Base-by-base conservation (phyloP, 768 basidiomycete species). In the Trametes cingulata region DNA sequence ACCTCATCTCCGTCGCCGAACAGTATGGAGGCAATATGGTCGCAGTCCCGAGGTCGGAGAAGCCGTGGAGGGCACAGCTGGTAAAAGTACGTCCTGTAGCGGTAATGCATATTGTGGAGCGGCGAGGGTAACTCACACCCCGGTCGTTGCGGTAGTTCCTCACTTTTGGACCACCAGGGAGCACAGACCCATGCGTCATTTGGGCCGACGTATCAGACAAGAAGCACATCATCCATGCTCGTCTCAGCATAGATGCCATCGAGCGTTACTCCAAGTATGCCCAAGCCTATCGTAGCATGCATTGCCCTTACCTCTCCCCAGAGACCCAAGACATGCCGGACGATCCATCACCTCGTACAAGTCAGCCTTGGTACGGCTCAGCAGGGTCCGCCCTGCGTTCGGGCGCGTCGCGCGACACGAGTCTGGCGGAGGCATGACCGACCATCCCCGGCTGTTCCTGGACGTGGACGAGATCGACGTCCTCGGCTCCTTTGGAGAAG, bases 181-280 rank as follows among this genome's bases (percentile, higher is more conserved):
- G 54, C 25, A 68, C 77, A 36, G 75, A 42, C 22, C 61, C 61
- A 79, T 43, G 74, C 77, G n/a, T 69, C 19, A 67, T 89, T 17
- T 91, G 89, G 88, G 87, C 82, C 0, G 72, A 74, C 45, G 69
- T 85, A 14, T 88, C 87, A 1, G 89, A 91, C 70, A 85, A 81
- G 66, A 60, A 73, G 2, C 65, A 80, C 58, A 64, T 61, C 14
- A 73, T 89, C 17, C 80, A 84, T 4, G 77, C 84, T 4, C 82
- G 82, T 33, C 82, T 91, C 65, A 81, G 77, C 39, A 76, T 73
- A 63, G 75, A 80, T 6, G 86, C 87, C 0, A 71, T 84, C 14
- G 66, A 69, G 29, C 67, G 73, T 17, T 87, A 79, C 66, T 72
- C 72, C 40, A 54, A 72, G 77, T 73, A 52, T 49, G 66, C 68